Evolutionary conservation across 257 asterid species (phyloP).

Genomic region (Vinca minor): DNA sequence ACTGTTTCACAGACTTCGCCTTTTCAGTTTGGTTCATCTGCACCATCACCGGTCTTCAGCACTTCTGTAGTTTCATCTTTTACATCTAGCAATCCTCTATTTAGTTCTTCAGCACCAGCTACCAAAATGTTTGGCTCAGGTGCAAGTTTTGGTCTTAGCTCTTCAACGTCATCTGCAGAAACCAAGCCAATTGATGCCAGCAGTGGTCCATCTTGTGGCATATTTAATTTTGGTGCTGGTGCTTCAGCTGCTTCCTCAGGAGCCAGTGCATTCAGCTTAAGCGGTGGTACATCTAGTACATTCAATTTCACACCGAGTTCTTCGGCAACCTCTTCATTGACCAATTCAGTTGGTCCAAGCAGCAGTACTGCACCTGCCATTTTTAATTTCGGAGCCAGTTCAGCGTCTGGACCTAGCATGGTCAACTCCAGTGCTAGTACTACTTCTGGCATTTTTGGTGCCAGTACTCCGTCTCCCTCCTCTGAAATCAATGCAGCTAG

Average conservation of each 20-base stretch:
- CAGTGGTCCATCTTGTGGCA: slow-evolving; percentile 11
- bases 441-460: slow-evolving; percentile 31
- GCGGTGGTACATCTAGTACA: slow-evolving; percentile 9
- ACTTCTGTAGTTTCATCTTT: slow-evolving; percentile 15
- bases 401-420: slow-evolving; percentile 18
- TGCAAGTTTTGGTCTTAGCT: slow-evolving; percentile 9
- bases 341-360: slow-evolving; percentile 24
- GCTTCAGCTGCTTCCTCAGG: slow-evolving; percentile 6
- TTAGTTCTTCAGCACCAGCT: slow-evolving; percentile 14
- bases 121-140: slow-evolving; percentile 8
- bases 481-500: slow-evolving; percentile 27
- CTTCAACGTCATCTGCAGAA: slow-evolving; percentile 13
- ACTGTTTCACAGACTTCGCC: slow-evolving; percentile 12
- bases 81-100: slow-evolving; percentile 11
- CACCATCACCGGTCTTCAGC: slow-evolving; percentile 7
- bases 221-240: slow-evolving; percentile 7
- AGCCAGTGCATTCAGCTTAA: not conserved
- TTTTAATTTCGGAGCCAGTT: slow-evolving; percentile 30
- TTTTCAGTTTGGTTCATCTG: slow-evolving; percentile 19
- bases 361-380: slow-evolving; percentile 26
- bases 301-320: slow-evolving; percentile 30
- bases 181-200: slow-evolving; percentile 13
- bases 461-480: slow-evolving; percentile 36
- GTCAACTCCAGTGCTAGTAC: slow-evolving; percentile 30
- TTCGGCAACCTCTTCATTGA: slow-evolving; percentile 33